Percentiles rank a stretch among this genome's conserved stretches.
Conservation (phyloP, 2,329 filamentous ascomycete genomes). For the Venturia nashicola region DNA sequence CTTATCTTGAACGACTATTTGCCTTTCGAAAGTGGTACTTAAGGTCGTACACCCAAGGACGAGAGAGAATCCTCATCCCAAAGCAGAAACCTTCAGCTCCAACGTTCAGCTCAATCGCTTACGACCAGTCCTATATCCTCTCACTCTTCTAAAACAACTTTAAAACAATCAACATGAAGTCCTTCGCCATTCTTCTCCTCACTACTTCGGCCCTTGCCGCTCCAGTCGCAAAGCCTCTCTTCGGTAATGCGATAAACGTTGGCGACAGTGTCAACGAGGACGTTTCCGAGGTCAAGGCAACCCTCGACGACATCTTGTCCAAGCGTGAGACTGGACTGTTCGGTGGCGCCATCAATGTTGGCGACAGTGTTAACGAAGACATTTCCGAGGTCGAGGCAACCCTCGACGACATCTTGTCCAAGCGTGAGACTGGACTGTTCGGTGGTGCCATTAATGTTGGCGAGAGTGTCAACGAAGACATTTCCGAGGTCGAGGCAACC, state of each 20-base stretch:
- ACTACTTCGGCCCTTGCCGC: neutral
- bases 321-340: neutral
- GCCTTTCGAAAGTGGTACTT: neutral
- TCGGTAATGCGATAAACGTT: neutral
- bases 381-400: neutral
- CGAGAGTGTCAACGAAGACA: too few relatives aligned
- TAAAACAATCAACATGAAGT: neutral
- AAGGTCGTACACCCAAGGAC: neutral
- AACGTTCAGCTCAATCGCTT: neutral
- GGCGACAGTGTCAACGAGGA: neutral
- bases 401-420: neutral
- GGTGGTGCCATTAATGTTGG: too few relatives aligned
- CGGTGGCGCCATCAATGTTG: neutral
- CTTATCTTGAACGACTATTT: neutral
- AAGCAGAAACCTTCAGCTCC: neutral
- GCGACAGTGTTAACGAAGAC: neutral
- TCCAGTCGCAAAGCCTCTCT: neutral
- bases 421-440: too few relatives aligned
- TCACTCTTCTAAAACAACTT: neutral
- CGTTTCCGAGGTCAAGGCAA: neutral
- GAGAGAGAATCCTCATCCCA: neutral
- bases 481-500: too few relatives aligned
- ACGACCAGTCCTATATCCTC: neutral
- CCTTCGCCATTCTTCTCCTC: neutral
- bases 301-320: neutral